A percentile compares a stretch with the other conserved stretches of the same genome.
These are phyloP conservation scores for Pichia norvegensis DNA, from an alignment of 1,139 yeast genomes.

Conservation along the genomic window DNA sequence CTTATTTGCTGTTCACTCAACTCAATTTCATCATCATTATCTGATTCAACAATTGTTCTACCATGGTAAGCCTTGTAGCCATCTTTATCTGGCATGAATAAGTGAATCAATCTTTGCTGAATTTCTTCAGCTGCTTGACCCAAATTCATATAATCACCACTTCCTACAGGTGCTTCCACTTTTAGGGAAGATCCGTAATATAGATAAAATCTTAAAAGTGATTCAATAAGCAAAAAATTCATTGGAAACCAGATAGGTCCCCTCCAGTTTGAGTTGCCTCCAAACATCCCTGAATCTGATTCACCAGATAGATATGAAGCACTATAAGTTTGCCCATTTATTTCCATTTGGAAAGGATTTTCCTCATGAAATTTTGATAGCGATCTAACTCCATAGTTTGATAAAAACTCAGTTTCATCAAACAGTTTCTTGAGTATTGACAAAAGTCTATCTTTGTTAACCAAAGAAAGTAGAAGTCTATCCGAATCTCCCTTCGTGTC, in stretches of 20 bases:
- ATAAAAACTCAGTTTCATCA: constrained; percentile 82
- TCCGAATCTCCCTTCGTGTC: constrained; percentile 80
- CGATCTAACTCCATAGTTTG: constrained; percentile 84
- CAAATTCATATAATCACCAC: constrained; percentile 71
- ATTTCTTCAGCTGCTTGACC: constrained; percentile 92
- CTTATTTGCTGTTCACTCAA: constrained; percentile 9
- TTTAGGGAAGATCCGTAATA: constrained; percentile 84
- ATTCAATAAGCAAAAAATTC: constrained; percentile 79
- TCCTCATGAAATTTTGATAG: constrained; percentile 82
- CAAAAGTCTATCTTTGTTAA: constrained; percentile 69
- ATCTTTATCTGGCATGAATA: constrained; percentile 63
- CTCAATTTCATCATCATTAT: constrained; percentile 30
- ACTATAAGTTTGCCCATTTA: constrained; percentile 64
- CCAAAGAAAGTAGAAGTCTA: constrained; percentile 73
- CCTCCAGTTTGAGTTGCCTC: constrained; percentile 97
- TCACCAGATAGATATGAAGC: constrained; percentile 89
- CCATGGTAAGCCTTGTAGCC: constrained; percentile 82
- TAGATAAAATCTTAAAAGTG: constrained; percentile 80
- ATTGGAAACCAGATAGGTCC: constrained; percentile 99
- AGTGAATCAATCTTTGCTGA: constrained; percentile 76
- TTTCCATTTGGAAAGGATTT: constrained; percentile 82
- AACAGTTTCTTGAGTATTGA: constrained; percentile 77
- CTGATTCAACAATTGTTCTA: constrained; percentile 2
- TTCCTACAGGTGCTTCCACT: constrained; percentile 86
- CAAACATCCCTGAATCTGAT: constrained; percentile 91